Percentiles rank a stretch among this genome's conserved stretches.
These are phyloP conservation scores for Nannochloris sp. DNA, from an alignment of 139 green algal genomes.

Conservation along the genomic window DNA sequence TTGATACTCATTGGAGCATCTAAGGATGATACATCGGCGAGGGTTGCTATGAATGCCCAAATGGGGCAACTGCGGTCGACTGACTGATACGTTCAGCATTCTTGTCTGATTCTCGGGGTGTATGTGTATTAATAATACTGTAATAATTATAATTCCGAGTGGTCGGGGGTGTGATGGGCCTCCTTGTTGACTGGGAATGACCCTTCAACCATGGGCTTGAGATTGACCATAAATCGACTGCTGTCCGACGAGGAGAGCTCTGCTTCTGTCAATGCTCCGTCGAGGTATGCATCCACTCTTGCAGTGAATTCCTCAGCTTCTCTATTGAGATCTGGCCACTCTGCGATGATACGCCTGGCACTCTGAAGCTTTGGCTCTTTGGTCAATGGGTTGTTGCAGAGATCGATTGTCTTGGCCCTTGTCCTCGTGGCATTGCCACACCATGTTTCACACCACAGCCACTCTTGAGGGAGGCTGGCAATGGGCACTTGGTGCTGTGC, in stretches of 20 bases:
- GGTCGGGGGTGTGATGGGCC: neutral
- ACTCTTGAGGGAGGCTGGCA: constrained; percentile 84
- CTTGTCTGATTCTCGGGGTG: too few species aligned
- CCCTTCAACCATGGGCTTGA: constrained; percentile 30
- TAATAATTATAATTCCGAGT: neutral
- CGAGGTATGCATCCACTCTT: constrained; percentile 22
- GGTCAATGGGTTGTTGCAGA: constrained; percentile 99
- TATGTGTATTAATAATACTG: neutral
- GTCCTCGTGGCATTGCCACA: constrained; percentile 78
- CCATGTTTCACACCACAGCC: constrained; percentile 99
- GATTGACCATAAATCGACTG: constrained; percentile 6
- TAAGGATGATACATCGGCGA: neutral
- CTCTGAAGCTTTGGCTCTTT: constrained; percentile 97
- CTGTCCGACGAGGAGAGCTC: constrained; percentile 1
- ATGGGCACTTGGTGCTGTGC: constrained; percentile 82
- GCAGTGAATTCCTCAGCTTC: constrained; percentile 57
- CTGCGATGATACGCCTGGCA: constrained; percentile 81
- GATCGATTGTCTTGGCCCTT: constrained; percentile 92
- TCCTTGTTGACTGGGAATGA: neutral
- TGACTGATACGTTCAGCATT: too few species aligned
- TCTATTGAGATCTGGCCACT: constrained; percentile 80
- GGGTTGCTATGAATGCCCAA: too few species aligned
- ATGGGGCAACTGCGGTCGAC: too few species aligned
- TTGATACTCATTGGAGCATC: neutral
- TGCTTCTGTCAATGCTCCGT: constrained; percentile 9